Base-by-base conservation (phyloP, 1,284 basidiomycete genomes). In the Trichosporon inkin region DNA sequence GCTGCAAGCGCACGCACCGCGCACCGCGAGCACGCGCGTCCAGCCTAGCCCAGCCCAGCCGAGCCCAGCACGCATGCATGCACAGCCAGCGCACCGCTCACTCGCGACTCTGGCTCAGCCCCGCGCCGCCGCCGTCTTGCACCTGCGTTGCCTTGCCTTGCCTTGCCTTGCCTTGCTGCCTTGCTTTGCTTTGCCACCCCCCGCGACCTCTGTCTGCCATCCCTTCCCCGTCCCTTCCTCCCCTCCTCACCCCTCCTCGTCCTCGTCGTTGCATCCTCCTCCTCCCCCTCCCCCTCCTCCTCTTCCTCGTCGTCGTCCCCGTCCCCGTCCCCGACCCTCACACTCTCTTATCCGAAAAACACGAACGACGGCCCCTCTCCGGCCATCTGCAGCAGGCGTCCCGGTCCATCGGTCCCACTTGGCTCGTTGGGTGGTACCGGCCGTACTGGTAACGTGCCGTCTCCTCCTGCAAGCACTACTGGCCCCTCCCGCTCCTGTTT, bases 401-500 rank as follows among this genome's bases (percentile, higher is more conserved):
- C 19, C 44, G 44, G 44, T 49, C 22, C 44, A 24, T 22, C 28
- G 14, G 24, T 32, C 44, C 44, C 3, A 16, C 17, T 7, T 52
- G 17, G 35, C 55, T 19, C 6, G 39, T n/a, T 38, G 14, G 34
- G 28, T 34, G n/a, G 35, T 24, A 28, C 44, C 28, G 44, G 44
- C n/a, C n/a, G n/a, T n/a, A 28, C 22, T 24, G 11, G 44, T 49
- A 49, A 49, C 44, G 44, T 49, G 44, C 44, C 22, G n/a, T 28
- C 22, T 28, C 24, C 24, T 49, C 24, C 24, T 32, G 44, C n/a
- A 49, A n/a, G 44, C n/a, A 49, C 22, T 22, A 56, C 55, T 40
- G 40, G 39, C 35, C 17, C 39, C 32, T 44, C 55, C 41, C 55
- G 40, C 55, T 22, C 34, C 40, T 56, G 55, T 56, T 56, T 47